These are phyloP conservation scores for Pichia cabralensis DNA, from an alignment of 805 yeast genomes.

Conservation along the genomic window DNA sequence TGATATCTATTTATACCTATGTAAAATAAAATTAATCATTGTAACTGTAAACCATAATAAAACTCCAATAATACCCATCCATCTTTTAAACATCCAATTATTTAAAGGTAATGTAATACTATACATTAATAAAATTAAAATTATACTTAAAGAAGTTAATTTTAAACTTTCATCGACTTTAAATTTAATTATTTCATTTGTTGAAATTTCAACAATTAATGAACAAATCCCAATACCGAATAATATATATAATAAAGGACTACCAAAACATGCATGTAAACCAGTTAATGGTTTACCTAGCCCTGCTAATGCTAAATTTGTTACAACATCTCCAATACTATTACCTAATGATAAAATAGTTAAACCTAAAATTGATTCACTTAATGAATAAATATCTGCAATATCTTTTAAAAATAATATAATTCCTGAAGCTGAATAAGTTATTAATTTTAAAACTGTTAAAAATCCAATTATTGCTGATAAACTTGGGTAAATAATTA, in stretches of 20 bases:
- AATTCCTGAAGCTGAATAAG: conserved; percentile 22
- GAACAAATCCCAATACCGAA: conserved; percentile 44
- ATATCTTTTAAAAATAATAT: conserved; percentile 30
- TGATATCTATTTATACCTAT: not conserved
- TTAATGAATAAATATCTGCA: conserved; percentile 33
- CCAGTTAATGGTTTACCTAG: conserved; percentile 34
- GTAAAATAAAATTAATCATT: conserved; percentile 9
- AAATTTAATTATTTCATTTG: conserved; percentile 22
- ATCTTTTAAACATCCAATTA: conserved; percentile 34
- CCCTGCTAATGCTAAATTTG: conserved; percentile 35
- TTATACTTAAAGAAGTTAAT: conserved; percentile 30
- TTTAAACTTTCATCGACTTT: conserved; percentile 29
- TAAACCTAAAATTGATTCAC: conserved; percentile 40
- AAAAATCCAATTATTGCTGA: conserved; percentile 23
- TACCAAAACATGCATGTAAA: conserved; percentile 43
- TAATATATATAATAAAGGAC: conserved; percentile 38
- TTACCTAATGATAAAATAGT: conserved; percentile 40
- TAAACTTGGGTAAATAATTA: conserved; percentile 13
- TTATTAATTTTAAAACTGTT: conserved; percentile 20
- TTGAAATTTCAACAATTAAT: conserved; percentile 17
- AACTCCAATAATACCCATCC: conserved; percentile 29
- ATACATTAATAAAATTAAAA: conserved; percentile 31
- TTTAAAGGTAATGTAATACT: conserved; percentile 34
- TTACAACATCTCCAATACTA: conserved; percentile 41
- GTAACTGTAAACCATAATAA: conserved; percentile 24